phyloP scores from a whole-genome alignment of 306 rosid species.

The Ziziphus jujuba region DNA sequence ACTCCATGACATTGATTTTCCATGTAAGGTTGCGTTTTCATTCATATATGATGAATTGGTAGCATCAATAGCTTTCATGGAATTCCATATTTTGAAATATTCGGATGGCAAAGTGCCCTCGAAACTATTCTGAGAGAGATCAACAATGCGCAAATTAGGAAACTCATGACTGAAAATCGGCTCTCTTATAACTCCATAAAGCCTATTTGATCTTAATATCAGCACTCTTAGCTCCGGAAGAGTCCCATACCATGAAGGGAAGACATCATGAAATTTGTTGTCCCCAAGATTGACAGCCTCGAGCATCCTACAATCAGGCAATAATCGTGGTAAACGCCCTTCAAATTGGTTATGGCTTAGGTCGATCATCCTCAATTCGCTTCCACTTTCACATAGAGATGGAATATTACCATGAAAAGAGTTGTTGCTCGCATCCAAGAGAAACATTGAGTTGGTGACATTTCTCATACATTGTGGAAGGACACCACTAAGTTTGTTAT shows the following conservation, averaged over 20 bases:
- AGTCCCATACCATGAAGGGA: slow-evolving; percentile 2
- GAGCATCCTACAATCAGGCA: background rate
- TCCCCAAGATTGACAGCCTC: background rate
- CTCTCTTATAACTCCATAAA: background rate
- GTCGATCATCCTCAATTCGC: background rate
- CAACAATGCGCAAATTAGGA: background rate
- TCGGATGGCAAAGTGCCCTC: background rate
- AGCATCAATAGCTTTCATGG: background rate
- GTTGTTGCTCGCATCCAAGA: background rate
- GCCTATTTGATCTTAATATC: background rate
- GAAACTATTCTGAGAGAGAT: background rate
- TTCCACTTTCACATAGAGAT: background rate
- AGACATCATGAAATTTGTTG: background rate
- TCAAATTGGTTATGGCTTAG: background rate
- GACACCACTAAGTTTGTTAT: background rate
- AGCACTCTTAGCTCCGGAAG: background rate
- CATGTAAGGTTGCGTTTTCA: background rate
- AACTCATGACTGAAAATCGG: background rate
- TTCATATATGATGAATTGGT: background rate
- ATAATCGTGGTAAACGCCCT: background rate
- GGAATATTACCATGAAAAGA: background rate
- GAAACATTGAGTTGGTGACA: background rate
- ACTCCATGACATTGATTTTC: too few species aligned
- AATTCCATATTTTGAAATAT: background rate
- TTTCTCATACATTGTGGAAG: background rate